Evolutionary conservation across 345 rosid species (phyloP), one percentile per base, ranked within the genome.

Genomic region (Populus ilicifolia): DNA sequence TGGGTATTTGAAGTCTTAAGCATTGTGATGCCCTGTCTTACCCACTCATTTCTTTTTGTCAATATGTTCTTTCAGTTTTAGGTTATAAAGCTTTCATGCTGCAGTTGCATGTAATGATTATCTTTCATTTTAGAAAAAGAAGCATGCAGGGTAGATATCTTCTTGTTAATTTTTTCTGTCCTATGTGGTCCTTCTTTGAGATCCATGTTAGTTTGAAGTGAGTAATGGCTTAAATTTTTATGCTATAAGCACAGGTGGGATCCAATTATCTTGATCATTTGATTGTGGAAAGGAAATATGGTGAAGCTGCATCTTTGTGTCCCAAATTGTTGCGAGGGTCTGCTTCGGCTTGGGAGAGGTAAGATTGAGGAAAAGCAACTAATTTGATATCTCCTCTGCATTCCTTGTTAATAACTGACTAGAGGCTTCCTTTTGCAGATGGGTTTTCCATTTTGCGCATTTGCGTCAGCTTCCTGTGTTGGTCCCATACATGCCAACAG

Each of bases 371-470:
- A 75, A 77, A 54, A 75, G 20, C 46, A 63, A 79, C 41, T 67
- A 29, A 68, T 25, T 21, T 63, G 35, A 54, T 56, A 17, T 80
- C 39, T 77, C 52, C 66, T 76, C 75, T 33, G 62, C 72, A 78
- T 74, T 75, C 61, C 72, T 68, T 79, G 67, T 52, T 82, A 56
- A 74, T 76, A 72, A 79, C 62, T 79, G 50, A 78, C 50, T 10
- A 35, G 70, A 54, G 67, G 54, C 75, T 87, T 79, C 78, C 77
- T 79, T 80, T 54, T 78, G 67, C 90, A 96, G 99, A 80, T 96
- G 99, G 99, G 96, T 94, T 85, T 96, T 96, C 89, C 98, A 92
- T 81, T 96, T 96, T 88, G 99, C 99, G 76, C 98, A 94, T 85
- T 94, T 96, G 61, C 99, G 97, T 43, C 99, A 92, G 79, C 96